phyloP scores from a whole-genome alignment of 495 filamentous ascomycete species.

The Hypomontagnella submonticulosa region DNA sequence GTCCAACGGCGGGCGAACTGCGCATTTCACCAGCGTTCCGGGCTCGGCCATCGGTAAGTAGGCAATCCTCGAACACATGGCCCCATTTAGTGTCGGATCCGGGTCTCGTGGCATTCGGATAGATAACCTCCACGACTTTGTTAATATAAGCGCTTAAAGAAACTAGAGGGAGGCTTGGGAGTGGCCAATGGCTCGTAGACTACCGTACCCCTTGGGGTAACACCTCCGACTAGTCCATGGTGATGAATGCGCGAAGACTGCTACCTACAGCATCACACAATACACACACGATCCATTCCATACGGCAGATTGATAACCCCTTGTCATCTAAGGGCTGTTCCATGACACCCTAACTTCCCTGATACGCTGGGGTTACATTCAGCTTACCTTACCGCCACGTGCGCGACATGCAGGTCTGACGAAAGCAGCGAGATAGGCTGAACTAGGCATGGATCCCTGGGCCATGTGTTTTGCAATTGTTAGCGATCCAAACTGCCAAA shows the following conservation, averaged over 20 bases:
- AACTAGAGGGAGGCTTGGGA: neutral
- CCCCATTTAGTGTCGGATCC: slow-evolving; percentile 11
- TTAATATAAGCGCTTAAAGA: neutral
- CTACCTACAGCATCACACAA: too few relatives aligned
- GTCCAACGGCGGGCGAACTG: neutral
- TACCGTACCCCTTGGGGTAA: too few relatives aligned
- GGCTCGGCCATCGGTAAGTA: neutral
- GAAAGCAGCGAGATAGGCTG: slow-evolving; percentile 41
- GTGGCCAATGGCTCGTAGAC: too few relatives aligned
- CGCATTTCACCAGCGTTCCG: neutral
- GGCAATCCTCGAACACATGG: neutral
- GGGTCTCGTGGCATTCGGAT: slow-evolving; percentile 19
- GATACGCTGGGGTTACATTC: slow-evolving; percentile 27
- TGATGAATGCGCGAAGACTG: too few relatives aligned
- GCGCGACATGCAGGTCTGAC: slow-evolving; percentile 45
- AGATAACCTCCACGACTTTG: too few relatives aligned
- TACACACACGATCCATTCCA: slow-evolving; percentile 5
- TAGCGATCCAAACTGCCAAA: slow-evolving; percentile 39
- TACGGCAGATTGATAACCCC: slow-evolving; percentile 10
- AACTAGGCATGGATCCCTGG: slow-evolving; percentile 31
- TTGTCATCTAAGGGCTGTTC: slow-evolving; percentile 13
- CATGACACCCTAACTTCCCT: slow-evolving; percentile 29
- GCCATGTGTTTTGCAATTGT: slow-evolving; percentile 41
- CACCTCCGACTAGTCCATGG: too few relatives aligned
- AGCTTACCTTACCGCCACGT: slow-evolving; percentile 47